Conservation (phyloP, 2,329 filamentous ascomycete genomes). For the Emydomyces testavorans region DNA sequence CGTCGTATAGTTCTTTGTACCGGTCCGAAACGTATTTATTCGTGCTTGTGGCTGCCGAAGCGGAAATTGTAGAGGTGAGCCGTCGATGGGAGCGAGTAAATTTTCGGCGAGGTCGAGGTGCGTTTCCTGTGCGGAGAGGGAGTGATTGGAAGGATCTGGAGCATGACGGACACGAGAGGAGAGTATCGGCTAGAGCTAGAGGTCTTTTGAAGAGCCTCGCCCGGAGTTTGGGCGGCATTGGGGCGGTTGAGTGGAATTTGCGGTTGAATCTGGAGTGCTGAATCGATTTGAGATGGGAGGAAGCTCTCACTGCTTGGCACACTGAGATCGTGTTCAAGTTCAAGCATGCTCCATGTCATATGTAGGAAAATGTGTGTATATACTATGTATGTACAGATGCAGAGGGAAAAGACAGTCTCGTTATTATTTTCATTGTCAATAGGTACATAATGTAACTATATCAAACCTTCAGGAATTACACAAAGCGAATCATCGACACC, state of each 20-base stretch:
- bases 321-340: too few relatives aligned
- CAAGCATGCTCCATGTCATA: neutral
- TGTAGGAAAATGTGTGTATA: too few relatives aligned
- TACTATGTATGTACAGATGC: too few relatives aligned
- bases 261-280: too few relatives aligned
- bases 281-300: neutral
- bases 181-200: constrained; percentile 18
- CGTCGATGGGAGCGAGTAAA: neutral
- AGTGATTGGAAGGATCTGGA: constrained; percentile 27
- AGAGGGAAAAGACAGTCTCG: neutral
- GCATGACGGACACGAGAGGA: constrained; percentile 35
- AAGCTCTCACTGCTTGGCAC: constrained; percentile 1
- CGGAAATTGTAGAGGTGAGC: neutral
- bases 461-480: constrained; percentile 5
- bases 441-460: too few relatives aligned
- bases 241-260: constrained; percentile 1
- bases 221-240: constrained; percentile 34
- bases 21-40: constrained; percentile 39
- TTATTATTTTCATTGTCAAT: constrained; percentile 2
- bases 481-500: neutral
- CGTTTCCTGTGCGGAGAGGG: constrained; percentile 22
- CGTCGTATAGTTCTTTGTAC: constrained; percentile 44
- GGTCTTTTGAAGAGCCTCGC: constrained; percentile 28
- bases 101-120: neutral
- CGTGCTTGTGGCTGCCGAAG: neutral